Evolutionary conservation across 495 filamentous ascomycete species (phyloP).

Genomic region (Cetradonia linearis): DNA sequence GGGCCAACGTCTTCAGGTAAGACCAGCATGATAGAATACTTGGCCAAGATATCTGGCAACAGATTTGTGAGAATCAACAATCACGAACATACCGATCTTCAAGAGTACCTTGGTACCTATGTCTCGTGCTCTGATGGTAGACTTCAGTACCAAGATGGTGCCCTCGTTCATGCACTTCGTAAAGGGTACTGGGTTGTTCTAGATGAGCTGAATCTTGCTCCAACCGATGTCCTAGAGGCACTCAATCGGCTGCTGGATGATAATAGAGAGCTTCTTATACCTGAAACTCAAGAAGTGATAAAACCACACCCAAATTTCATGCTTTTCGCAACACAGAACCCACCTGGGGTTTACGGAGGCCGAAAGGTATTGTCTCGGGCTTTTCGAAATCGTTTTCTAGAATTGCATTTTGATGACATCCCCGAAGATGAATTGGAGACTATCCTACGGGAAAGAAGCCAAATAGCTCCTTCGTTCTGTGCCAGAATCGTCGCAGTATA

Average conservation of each 20-base stretch:
- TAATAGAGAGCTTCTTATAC: conserved; percentile 93
- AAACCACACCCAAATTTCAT: conserved; percentile 90
- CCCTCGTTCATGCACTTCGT: conserved; percentile 84
- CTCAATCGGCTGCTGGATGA: conserved; percentile 92
- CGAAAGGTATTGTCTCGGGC: conserved; percentile 86
- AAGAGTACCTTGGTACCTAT: conserved; percentile 95
- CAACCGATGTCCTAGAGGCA: conserved; percentile 92
- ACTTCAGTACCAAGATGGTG: conserved; percentile 81
- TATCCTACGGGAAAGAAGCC: conserved; percentile 78
- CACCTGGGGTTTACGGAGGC: conserved; percentile 89
- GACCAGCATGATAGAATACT: conserved; percentile 97
- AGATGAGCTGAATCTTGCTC: conserved; percentile 92
- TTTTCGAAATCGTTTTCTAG: conserved; percentile 93
- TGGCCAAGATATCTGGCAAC: conserved; percentile 90
- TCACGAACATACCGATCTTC: conserved; percentile 95
- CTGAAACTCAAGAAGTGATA: conserved; percentile 90
- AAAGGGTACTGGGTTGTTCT: conserved; percentile 97
- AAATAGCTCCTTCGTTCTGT: conserved; percentile 86
- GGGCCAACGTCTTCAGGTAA: conserved; percentile 96
- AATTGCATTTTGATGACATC: conserved; percentile 97
- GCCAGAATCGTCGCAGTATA: conserved; percentile 87
- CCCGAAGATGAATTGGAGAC: conserved; percentile 89
- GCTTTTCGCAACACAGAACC: conserved; percentile 98
- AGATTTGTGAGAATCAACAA: conserved; percentile 98
- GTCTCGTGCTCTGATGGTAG: conserved; percentile 75